Percentiles rank a stretch among this genome's conserved stretches.
Evolutionary conservation across 2,329 filamentous ascomycete species (phyloP).

Genomic region (Stachybotrys echinatus): DNA sequence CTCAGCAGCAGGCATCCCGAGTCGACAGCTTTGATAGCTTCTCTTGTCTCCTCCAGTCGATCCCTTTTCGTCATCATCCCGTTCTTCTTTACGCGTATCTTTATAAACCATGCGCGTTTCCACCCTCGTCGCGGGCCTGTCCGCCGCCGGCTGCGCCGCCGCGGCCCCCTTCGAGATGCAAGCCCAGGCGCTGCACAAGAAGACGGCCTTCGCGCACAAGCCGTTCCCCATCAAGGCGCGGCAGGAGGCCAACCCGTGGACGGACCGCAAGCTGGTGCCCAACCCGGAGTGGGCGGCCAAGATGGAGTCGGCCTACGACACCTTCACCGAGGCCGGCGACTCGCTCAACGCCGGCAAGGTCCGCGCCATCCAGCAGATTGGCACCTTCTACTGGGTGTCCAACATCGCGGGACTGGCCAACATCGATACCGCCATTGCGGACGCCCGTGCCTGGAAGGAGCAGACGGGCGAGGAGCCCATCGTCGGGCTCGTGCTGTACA

Average conservation of each 20-base stretch:
- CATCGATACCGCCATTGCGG: conserved; percentile 33
- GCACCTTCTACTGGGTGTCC: conserved; percentile 39
- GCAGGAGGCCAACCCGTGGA: conserved; percentile 34
- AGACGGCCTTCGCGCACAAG: neutral
- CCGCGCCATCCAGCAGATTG: conserved; percentile 30
- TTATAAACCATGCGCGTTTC: neutral
- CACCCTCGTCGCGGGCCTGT: neutral
- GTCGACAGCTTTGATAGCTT: neutral
- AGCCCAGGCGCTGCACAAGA: neutral
- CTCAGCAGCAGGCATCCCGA: no score
- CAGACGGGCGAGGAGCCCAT: conserved; percentile 30
- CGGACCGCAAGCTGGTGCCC: conserved; percentile 40
- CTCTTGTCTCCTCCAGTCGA: neutral
- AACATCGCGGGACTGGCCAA: conserved; percentile 25
- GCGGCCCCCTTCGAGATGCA: neutral
- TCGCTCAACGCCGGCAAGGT: conserved; percentile 29
- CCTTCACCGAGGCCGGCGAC: conserved; percentile 30
- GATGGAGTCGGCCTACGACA: conserved; percentile 29
- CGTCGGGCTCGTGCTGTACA: conserved; percentile 37
- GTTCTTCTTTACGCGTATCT: no score
- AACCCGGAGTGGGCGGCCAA: conserved; percentile 37
- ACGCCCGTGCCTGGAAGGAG: conserved; percentile 28
- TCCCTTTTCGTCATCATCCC: neutral
- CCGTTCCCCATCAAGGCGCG: neutral
- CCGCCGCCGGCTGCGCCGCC: neutral